Base-by-base conservation (phyloP, 164 flowering plant genomes). In the Kingdonia uniflora region DNA sequence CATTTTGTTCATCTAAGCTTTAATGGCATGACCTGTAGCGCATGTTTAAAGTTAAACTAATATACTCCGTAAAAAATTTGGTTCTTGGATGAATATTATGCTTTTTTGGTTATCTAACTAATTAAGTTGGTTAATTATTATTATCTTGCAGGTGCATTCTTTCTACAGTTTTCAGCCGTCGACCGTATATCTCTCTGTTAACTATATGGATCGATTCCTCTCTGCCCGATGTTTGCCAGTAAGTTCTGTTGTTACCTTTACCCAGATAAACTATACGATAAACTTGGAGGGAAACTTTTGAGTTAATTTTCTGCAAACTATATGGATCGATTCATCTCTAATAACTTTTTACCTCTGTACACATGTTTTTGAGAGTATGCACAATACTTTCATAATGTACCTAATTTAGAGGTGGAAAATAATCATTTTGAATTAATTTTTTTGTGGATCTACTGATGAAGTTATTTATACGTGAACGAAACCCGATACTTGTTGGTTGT, bases 181-280 rank as follows among this genome's bases (percentile, higher is more conserved):
- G 0, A 83, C 95, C 15, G 82, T 82, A 14, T 65, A 57, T 17
- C 87, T 85, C 24, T 55, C 85, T 15, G 69, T 85, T 38, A 79
- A 72, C 71, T 85, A 82, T 65, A 56, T 85, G 12, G 95, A 85
- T 56, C 83, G 90, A 5, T 83, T 82, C 35, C 82, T 81, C 55
- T 70, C 85, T 11, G 24, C 57, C 5, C 54, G 68, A 58, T 11
- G 65, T 39, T 69, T 80, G 19, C 79, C 79, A 70, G 89, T 80
- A 59, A 19, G 43, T n/a, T 26, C 33, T 12, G 29, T 45, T 35
- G 21, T n/a, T n/a, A n/a, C n/a, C n/a, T n/a, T n/a, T n/a, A n/a
- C n/a, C n/a, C n/a, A n/a, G n/a, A n/a, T n/a, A n/a, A n/a, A n/a
- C n/a, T n/a, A n/a, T n/a, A n/a, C n/a, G n/a, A n/a, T n/a, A n/a